phyloP scores from a whole-genome alignment of 257 asterid species.

The Voacanga thouarsii region DNA sequence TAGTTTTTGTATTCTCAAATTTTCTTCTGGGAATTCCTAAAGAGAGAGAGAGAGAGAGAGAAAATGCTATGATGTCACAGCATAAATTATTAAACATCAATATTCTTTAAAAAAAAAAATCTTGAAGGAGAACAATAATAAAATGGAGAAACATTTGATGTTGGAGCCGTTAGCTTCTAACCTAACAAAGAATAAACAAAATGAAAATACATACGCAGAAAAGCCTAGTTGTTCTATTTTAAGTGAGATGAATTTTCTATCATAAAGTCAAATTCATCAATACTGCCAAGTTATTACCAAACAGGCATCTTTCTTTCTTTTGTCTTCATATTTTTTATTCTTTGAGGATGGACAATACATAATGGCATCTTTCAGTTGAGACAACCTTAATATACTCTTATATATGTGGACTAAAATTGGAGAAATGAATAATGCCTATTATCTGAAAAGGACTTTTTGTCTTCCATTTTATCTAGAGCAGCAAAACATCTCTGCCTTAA shows the following conservation, averaged over 20 bases:
- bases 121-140: background rate
- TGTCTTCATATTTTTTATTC: no score
- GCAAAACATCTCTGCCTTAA: background rate
- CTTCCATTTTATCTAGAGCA: conserved; percentile 1
- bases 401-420: background rate
- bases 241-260: background rate
- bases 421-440: background rate
- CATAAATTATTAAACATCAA: background rate
- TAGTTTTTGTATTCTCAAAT: background rate
- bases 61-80: background rate
- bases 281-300: background rate
- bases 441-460: conserved; percentile 1
- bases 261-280: conserved; percentile 4
- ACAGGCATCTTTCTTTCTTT: conserved; percentile 1
- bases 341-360: background rate
- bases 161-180: background rate
- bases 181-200: background rate
- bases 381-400: background rate
- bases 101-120: no score
- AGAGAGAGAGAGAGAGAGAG: no score
- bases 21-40: background rate
- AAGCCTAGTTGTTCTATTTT: background rate
- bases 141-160: background rate
- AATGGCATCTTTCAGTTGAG: conserved; percentile 8
- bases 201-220: background rate